Base-by-base conservation (phyloP, 148 eudicot species). In the Selenicereus undatus region DNA sequence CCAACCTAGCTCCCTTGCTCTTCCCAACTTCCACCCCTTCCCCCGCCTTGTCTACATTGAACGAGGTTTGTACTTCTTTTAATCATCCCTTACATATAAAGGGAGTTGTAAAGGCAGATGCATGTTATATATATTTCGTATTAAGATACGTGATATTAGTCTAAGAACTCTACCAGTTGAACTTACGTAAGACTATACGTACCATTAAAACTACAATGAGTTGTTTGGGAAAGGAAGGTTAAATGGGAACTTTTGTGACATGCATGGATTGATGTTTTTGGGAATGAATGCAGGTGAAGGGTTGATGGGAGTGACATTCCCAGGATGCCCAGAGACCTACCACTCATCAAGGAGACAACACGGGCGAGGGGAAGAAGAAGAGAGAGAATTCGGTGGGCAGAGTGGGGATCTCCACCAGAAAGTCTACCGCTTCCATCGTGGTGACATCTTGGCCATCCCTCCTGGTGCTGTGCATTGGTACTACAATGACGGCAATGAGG, bases 301-400 rank as follows among this genome's bases (percentile, higher is more conserved):
- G 8, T 68, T 86, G 51, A 8, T 91, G 12, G 89, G 97, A 51
- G 42, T 93, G 11, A 81, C 75, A n/a, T 81, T 85, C 87, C 94
- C 97, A 5, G 97, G 97, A 71, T 93, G 97, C 70, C 89, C 97
- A 8, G 95, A 93, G 87, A 90, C 97, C 12, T 91, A 82, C 87
- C 88, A 87, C 26, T 81, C 92, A 69, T 70, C 84, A 2, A 51
- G 52, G 74, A 50, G 76, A 66, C 78, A 43, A 50, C 68, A 30
- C 58, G 39, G 68, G 12, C 56, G 42, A 27, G 48, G 78, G 42
- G 77, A 21, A 0, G 80, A 82, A 54, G 73, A 42, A 39, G 66
- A 70, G 5, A 35, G 52, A 24, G 83, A 78, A 20, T 45, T 62
- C 8, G 22, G 60, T 0, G 18, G 66, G 26, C 45, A 77, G 65